Percentiles rank a stretch among this genome's conserved stretches.
Conservation (phyloP, 2,329 filamentous ascomycete genomes). For the Xylariomycetidae sp. region DNA sequence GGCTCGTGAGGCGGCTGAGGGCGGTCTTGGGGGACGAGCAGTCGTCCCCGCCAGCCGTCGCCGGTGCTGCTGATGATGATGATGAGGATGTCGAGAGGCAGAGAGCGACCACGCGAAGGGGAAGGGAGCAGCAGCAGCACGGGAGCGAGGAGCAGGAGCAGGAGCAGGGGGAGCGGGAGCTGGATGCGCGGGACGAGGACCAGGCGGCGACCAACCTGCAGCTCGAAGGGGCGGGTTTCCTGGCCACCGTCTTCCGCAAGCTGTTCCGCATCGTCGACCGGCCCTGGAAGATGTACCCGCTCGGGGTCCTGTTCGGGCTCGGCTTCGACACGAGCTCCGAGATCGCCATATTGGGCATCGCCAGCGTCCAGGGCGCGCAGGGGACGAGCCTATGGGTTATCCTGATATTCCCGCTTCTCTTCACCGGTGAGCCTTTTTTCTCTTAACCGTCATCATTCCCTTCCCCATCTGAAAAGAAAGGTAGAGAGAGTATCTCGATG, state of each 20-base stretch:
- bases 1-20: slow-evolving; percentile 65
- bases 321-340: slow-evolving; percentile 96
- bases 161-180: not conserved
- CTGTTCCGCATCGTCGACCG: slow-evolving; percentile 71
- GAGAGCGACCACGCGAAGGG: slow-evolving; percentile 20
- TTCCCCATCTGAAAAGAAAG: no score
- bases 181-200: slow-evolving; percentile 15
- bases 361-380: slow-evolving; percentile 76
- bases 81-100: slow-evolving; percentile 8
- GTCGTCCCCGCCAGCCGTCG: no score
- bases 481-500: no score
- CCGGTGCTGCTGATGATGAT: slow-evolving; percentile 20
- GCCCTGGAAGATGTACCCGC: slow-evolving; percentile 66
- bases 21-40: slow-evolving; percentile 47
- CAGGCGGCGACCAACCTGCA: slow-evolving; percentile 51
- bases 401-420: slow-evolving; percentile 82
- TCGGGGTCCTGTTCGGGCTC: slow-evolving; percentile 79
- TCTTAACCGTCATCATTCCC: not conserved
- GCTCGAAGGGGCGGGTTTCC: slow-evolving; percentile 71
- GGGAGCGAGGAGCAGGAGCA: no score
- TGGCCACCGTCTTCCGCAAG: slow-evolving; percentile 66
- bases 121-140: no score
- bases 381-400: slow-evolving; percentile 94
- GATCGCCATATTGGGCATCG: slow-evolving; percentile 86
- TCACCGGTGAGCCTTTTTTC: slow-evolving; percentile 59